phyloP scores from a whole-genome alignment of 805 yeast species.

The Sugiyamaella valdiviana region DNA sequence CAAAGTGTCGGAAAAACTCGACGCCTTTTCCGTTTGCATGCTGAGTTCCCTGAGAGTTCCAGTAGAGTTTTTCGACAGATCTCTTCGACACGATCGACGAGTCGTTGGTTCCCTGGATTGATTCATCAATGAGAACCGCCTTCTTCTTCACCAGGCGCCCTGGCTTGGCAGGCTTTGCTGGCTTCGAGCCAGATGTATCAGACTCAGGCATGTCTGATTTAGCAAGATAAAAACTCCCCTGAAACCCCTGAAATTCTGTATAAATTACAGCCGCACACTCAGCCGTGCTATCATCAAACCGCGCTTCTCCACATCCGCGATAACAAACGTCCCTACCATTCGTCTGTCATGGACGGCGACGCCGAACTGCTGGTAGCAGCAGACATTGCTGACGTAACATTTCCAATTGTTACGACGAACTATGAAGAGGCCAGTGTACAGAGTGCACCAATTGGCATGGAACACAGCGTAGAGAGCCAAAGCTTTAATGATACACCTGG shows the following conservation, averaged over 20 bases:
- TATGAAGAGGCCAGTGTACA: background rate
- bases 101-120: constrained; percentile 79
- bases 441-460: no score
- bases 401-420: constrained; percentile 4
- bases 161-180: background rate
- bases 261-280: background rate
- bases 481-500: background rate
- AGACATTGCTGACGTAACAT: background rate
- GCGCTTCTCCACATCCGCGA: background rate
- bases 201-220: background rate
- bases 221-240: background rate
- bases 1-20: constrained; percentile 60
- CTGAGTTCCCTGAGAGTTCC: constrained; percentile 10
- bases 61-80: constrained; percentile 62
- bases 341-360: constrained; percentile 2
- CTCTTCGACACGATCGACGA: constrained; percentile 78
- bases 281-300: background rate
- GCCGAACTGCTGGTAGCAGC: constrained; percentile 9
- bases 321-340: background rate
- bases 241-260: background rate
- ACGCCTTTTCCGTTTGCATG: constrained; percentile 16
- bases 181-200: background rate
- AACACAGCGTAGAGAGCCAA: no score
- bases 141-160: constrained; percentile 10
- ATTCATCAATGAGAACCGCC: constrained; percentile 40